Percentiles rank a stretch among this genome's conserved stretches.
Conservation (phyloP, 2,329 filamentous ascomycete species). For the Herpotrichia juniperi region DNA sequence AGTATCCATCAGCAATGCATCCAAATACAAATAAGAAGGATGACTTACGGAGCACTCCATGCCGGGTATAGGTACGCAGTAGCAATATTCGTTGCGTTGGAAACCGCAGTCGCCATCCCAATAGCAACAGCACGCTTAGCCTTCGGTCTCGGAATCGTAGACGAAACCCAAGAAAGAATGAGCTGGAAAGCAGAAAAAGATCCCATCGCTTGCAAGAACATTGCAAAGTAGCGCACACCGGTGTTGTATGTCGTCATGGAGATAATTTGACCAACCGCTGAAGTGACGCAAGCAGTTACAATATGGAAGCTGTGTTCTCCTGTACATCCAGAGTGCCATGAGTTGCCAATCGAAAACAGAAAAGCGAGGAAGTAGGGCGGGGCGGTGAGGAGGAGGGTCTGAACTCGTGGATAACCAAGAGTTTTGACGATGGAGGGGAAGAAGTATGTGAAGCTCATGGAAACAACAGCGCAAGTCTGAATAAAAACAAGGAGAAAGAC, state of each 20-base stretch:
- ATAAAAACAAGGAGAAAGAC: conserved; percentile 8
- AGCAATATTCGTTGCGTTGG: too few species aligned
- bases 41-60: too few species aligned
- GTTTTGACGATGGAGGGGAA: conserved; percentile 66
- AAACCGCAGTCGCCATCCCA: conserved; percentile 3
- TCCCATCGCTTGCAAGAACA: too few species aligned
- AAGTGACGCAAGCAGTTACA: conserved; percentile 27
- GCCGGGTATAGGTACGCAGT: too few species aligned
- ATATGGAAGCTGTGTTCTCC: conserved; percentile 63
- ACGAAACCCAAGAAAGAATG: neutral
- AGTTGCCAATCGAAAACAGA: conserved; percentile 59
- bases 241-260: conserved; percentile 56
- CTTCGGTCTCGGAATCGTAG: neutral
- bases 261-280: conserved; percentile 1
- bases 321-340: conserved; percentile 59
- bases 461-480: conserved; percentile 8
- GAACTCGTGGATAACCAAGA: conserved; percentile 58
- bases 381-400: conserved; percentile 60
- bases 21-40: too few species aligned
- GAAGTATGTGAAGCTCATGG: conserved; percentile 62
- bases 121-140: conserved; percentile 2
- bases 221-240: conserved; percentile 60
- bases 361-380: conserved; percentile 65
- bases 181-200: neutral
- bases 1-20: too few species aligned